Evolutionary conservation across 441 rosid genomes (phyloP).

Genomic region (Mallotus japonicus): DNA sequence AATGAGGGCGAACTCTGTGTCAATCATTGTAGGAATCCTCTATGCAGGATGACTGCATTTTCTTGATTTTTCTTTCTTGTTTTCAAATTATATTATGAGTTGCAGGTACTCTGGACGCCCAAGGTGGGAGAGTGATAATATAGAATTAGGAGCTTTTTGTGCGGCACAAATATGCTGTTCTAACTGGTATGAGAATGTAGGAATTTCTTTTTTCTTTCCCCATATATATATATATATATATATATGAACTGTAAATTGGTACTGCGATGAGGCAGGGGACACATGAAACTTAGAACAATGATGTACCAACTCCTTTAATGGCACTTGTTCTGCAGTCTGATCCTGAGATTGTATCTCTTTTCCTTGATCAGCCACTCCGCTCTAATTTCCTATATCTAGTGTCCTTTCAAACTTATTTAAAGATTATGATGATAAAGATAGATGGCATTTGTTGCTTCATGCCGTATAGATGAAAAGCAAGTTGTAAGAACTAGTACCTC

Average conservation of each 20-base stretch:
- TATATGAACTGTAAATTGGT: background rate
- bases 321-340: background rate
- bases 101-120: background rate
- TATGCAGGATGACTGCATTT: background rate
- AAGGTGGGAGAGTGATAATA: background rate
- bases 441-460: background rate
- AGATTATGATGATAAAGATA: background rate
- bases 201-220: background rate
- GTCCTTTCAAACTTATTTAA: background rate
- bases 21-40: background rate
- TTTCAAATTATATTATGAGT: background rate
- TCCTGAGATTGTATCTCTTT: background rate
- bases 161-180: background rate
- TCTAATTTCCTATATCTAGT: background rate
- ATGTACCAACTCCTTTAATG: background rate
- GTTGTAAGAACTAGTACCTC: background rate
- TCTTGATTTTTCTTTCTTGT: background rate
- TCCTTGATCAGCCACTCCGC: background rate
- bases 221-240: too few species aligned
- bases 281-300: background rate
- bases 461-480: background rate
- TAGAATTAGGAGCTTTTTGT: background rate
- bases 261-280: background rate
- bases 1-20: background rate
- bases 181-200: slow-evolving; percentile 5